Evolutionary conservation across 2,329 filamentous ascomycete species (phyloP).

Genomic region (Huntiella decipiens): DNA sequence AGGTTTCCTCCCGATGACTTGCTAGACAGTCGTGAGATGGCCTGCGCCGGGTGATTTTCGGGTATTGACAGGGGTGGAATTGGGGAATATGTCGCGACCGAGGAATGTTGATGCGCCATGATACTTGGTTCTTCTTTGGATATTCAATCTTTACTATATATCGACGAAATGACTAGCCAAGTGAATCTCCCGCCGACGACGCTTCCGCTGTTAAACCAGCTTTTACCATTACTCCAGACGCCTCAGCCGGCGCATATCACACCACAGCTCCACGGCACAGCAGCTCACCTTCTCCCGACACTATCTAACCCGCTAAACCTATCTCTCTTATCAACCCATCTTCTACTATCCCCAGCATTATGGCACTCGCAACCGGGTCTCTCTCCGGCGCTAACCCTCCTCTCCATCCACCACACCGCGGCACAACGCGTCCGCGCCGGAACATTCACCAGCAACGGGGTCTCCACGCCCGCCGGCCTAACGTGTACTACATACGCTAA

Average conservation of each 20-base stretch:
- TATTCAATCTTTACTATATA: not conserved
- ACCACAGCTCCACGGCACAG: constrained; percentile 44
- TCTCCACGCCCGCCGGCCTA: constrained; percentile 21
- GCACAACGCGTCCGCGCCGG: constrained; percentile 31
- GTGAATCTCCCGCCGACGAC: constrained; percentile 16
- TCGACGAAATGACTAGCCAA: constrained; percentile 1
- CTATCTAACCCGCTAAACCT: constrained; percentile 61
- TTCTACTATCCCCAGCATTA: constrained; percentile 51
- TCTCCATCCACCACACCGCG: constrained; percentile 55
- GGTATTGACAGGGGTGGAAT: too few relatives aligned
- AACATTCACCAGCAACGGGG: constrained; percentile 9
- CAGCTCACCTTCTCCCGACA: constrained; percentile 45
- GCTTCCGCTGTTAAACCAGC: constrained; percentile 40
- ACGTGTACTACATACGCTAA: constrained; percentile 34
- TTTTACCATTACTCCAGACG: constrained; percentile 41
- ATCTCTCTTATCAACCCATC: constrained; percentile 50
- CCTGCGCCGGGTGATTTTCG: too few relatives aligned
- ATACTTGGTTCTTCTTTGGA: too few relatives aligned
- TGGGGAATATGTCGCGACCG: too few relatives aligned
- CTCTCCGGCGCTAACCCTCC: constrained; percentile 42
- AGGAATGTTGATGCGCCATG: too few relatives aligned
- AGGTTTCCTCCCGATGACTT: not conserved
- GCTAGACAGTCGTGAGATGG: too few relatives aligned
- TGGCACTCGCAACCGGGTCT: constrained; percentile 38
- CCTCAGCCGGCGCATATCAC: constrained; percentile 30